Evolutionary conservation across 108 stramenopile genomes (phyloP), one percentile per base, ranked within the genome.

Genomic region (Cyclotella choctawhatcheeana): DNA sequence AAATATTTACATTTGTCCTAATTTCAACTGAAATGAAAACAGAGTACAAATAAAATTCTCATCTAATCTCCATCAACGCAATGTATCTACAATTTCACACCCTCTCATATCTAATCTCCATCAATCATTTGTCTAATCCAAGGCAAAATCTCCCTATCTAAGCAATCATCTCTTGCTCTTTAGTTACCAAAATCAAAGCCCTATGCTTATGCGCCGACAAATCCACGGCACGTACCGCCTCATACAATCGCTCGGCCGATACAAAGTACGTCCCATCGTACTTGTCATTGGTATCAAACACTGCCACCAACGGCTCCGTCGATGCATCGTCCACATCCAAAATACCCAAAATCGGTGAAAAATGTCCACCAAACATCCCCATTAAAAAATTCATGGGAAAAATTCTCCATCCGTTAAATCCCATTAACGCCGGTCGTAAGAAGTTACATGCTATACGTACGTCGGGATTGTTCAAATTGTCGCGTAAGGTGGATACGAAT

Each of bases 281-380:
- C 30, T 69, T 81, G 24, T 69, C 63, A 69, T 81, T 81, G 43
- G 73, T 74, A 48, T 81, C 79, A 18, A 44, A 81, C 14, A 81
- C 68, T 0, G 73, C 73, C 14, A 81, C 72, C 21, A 73, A 69
- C 22, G 79, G 79, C n/a, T n/a, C n/a, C 60, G 37, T 21, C 0
- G 50, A 60, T 12, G 29, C 32, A 18, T 10, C 43, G 2, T 62
- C 53, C 24, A 44, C 14, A 51, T 81, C 79, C 22, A 73, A 43
- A 6, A 74, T 64, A 16, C 79, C 79, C 61, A 74, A 64, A 55
- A 81, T 70, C 7, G 79, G 79, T 13, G 67, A 69, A 65, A 81
- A 81, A 51, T 81, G 79, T 51, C 79, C 79, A 12, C 79, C 79
- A 14, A 71, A 44, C 33, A 81, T 22, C 25, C 61, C 67, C 0